Evolutionary conservation across 2,329 filamentous ascomycete species (phyloP).

Genomic region (Penicillium rolfsii): DNA sequence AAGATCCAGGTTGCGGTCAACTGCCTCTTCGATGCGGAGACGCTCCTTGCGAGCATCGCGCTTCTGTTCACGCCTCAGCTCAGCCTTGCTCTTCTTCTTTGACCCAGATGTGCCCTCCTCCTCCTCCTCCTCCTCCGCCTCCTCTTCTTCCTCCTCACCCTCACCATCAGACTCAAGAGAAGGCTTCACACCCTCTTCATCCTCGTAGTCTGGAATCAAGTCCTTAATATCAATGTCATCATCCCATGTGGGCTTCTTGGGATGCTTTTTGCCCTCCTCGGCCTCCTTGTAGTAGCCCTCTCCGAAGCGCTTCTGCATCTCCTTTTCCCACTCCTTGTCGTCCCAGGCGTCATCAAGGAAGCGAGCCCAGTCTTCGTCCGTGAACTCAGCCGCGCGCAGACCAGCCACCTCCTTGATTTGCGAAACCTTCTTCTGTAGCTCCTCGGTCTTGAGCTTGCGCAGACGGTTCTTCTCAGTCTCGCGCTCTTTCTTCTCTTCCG

Average conservation of each 20-base stretch:
- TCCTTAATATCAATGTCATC: slow-evolving; percentile 98
- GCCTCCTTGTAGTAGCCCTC: slow-evolving; percentile 80
- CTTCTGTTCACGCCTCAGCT: slow-evolving; percentile 62
- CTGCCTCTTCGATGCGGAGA: slow-evolving; percentile 79
- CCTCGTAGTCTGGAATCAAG: slow-evolving; percentile 82
- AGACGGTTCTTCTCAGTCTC: slow-evolving; percentile 81
- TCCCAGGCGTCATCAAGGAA: slow-evolving; percentile 89
- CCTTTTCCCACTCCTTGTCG: slow-evolving; percentile 83
- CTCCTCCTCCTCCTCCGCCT: slow-evolving; percentile 51
- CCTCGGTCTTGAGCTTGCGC: slow-evolving; percentile 85
- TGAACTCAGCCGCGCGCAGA: slow-evolving; percentile 65
- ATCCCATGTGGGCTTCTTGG: slow-evolving; percentile 89
- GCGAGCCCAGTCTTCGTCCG: slow-evolving; percentile 79
- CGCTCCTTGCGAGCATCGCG: slow-evolving; percentile 79
- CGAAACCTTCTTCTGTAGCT: slow-evolving; percentile 82
- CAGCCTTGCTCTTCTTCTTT: slow-evolving; percentile 50
- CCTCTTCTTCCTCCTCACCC: slow-evolving; percentile 54
- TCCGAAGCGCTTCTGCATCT: slow-evolving; percentile 87
- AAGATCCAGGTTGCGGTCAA: slow-evolving; percentile 79
- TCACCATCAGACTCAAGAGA: slow-evolving; percentile 61
- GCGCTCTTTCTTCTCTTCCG: slow-evolving; percentile 73
- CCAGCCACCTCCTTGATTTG: slow-evolving; percentile 91
- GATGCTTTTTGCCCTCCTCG: slow-evolving; percentile 55
- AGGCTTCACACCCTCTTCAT: slow-evolving; percentile 64
- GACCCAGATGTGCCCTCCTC: slow-evolving; percentile 50